Percentiles rank a stretch among this genome's conserved stretches.
Conservation (phyloP, 768 basidiomycete genomes). For the Phanerodontia chrysosporium region DNA sequence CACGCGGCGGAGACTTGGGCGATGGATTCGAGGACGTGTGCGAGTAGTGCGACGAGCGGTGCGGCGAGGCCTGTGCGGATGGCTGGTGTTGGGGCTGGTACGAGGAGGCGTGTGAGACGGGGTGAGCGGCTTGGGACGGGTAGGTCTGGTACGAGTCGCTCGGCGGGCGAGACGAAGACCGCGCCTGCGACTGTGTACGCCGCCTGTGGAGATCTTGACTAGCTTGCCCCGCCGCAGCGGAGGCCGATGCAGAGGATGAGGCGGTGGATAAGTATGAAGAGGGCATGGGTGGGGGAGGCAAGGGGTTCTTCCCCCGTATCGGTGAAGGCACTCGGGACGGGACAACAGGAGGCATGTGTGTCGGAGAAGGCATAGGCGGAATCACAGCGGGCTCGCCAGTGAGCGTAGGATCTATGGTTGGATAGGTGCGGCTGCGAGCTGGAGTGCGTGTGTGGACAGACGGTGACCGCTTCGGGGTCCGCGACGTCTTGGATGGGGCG, state of each 20-base stretch:
- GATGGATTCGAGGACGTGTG: constrained; percentile 12
- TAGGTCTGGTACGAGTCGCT: not conserved
- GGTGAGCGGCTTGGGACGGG: not conserved
- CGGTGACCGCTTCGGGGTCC: constrained; percentile 8
- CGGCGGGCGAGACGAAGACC: not conserved
- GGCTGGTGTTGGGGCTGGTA: not conserved
- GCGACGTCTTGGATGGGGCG: constrained; percentile 6
- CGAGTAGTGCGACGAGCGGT: constrained; percentile 11
- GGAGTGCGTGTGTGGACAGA: constrained; percentile 4
- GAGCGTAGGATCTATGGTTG: constrained; percentile 2
- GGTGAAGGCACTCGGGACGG: constrained; percentile 1
- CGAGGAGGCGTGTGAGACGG: not conserved
- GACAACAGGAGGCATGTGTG: not conserved
- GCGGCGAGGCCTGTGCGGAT: not conserved
- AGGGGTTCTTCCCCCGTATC: constrained; percentile 16
- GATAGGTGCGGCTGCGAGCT: constrained; percentile 20
- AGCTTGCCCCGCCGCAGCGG: not conserved
- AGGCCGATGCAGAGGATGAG: not conserved
- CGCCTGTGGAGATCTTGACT: not conserved
- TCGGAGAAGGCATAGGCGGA: constrained; percentile 2
- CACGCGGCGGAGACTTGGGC: constrained; percentile 10
- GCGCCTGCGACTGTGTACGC: constrained; percentile 4
- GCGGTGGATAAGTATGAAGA: constrained; percentile 11
- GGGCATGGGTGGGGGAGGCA: constrained; percentile 19
- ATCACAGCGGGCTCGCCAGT: constrained; percentile 6